Percentiles rank a stretch among this genome's conserved stretches.
phyloP scores from a whole-genome alignment of 805 yeast genomes.

The Yamadazyma endophytica region DNA sequence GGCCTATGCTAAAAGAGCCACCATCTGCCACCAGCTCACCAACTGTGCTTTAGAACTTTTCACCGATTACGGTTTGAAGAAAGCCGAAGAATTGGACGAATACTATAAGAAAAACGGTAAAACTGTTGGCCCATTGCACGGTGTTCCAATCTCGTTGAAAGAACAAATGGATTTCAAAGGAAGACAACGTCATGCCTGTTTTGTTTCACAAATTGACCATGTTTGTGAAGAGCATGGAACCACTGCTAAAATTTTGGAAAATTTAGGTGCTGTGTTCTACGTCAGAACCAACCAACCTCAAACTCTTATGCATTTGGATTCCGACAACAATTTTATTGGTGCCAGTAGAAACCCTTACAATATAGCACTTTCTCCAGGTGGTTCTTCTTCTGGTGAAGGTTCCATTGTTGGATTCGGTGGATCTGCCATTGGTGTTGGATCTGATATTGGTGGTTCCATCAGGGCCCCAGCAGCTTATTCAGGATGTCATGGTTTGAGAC shows the following conservation, averaged over 20 bases:
- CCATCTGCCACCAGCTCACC: conserved; percentile 41
- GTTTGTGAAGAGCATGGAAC: conserved; percentile 25
- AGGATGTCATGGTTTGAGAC: conserved; percentile 40
- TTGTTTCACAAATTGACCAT: conserved; percentile 31
- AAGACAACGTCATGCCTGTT: conserved; percentile 35
- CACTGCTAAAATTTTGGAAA: conserved; percentile 29
- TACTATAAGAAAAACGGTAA: conserved; percentile 44
- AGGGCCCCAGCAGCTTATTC: conserved; percentile 42
- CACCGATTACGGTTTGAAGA: conserved; percentile 53
- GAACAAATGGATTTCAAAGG: conserved; percentile 40
- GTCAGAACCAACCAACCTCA: conserved; percentile 44
- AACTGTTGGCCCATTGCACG: conserved; percentile 60
- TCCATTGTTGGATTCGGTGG: conserved; percentile 40
- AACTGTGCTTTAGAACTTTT: conserved; percentile 44
- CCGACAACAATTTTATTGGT: conserved; percentile 37
- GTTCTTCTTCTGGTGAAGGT: conserved; percentile 45
- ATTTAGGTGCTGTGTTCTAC: conserved; percentile 41
- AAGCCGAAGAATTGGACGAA: conserved; percentile 54
- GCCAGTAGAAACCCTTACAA: conserved; percentile 36
- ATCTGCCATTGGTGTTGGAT: conserved; percentile 35
- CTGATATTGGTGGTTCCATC: conserved; percentile 43
- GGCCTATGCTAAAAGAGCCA: conserved; percentile 40
- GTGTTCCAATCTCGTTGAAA: conserved; percentile 61
- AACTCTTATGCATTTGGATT: conserved; percentile 42
- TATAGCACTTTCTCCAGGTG: conserved; percentile 36